Conservation (phyloP, 192 early-diverging fungal genomes). For the Podila epigama region DNA sequence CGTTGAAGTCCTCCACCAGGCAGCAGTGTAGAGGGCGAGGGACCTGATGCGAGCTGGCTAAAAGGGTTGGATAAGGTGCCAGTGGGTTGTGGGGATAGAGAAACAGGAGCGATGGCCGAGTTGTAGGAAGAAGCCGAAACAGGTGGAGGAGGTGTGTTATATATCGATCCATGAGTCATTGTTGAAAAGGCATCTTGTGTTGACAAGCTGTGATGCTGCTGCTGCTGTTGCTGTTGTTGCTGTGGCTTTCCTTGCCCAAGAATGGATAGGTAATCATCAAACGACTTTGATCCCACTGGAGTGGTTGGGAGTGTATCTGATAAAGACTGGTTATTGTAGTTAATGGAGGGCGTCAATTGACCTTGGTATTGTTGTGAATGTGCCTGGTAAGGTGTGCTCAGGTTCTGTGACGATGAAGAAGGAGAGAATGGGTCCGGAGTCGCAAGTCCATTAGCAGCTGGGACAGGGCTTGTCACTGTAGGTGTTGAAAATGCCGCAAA, state of each 20-base stretch:
- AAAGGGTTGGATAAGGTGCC: background rate
- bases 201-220: background rate
- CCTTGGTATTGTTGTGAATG: background rate
- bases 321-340: background rate
- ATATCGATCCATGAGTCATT: background rate
- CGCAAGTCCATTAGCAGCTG: background rate
- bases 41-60: background rate
- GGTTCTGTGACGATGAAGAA: background rate
- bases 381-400: background rate
- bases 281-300: conserved; percentile 22
- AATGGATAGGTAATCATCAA: conserved; percentile 32
- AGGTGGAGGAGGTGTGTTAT: background rate
- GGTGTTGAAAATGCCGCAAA: conserved; percentile 21
- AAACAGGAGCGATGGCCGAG: background rate
- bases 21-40: no score
- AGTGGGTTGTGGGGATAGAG: background rate
- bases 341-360: background rate
- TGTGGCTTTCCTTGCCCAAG: conserved; percentile 8
- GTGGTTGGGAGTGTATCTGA: no score
- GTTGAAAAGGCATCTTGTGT: background rate
- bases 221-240: conserved; percentile 12
- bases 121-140: background rate
- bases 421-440: conserved; percentile 24
- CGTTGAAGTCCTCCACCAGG: background rate
- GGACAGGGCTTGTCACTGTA: background rate